These are phyloP conservation scores for Aspergillus vadensis DNA, from an alignment of 2,329 filamentous ascomycete species.

Conservation along the genomic window DNA sequence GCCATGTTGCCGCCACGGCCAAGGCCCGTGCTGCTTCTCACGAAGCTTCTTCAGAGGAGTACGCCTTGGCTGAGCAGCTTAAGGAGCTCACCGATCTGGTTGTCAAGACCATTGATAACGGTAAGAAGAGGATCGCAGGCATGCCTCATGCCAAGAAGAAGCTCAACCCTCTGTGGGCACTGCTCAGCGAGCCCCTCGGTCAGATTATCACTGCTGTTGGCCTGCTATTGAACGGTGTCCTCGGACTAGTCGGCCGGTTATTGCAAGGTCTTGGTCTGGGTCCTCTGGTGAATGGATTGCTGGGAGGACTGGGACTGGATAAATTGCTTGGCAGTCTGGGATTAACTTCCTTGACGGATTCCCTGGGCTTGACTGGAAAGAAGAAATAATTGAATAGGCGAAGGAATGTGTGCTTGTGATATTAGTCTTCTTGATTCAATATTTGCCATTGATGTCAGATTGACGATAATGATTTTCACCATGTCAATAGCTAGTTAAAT, in stretches of 20 bases:
- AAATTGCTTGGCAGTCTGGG: slow-evolving; percentile 53
- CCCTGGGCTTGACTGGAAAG: slow-evolving; percentile 50
- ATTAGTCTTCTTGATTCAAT: neutral
- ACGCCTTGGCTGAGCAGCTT: slow-evolving; percentile 77
- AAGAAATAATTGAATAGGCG: slow-evolving; percentile 39
- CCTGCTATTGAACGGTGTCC: slow-evolving; percentile 76
- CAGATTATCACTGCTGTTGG: slow-evolving; percentile 92
- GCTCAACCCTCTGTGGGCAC: slow-evolving; percentile 83
- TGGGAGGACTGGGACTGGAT: slow-evolving; percentile 70
- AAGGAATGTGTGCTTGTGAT: neutral
- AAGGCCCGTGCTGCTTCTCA: slow-evolving; percentile 76
- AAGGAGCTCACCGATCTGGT: slow-evolving; percentile 83
- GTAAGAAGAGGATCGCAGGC: slow-evolving; percentile 83
- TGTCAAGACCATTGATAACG: slow-evolving; percentile 79
- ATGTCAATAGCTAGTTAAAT: neutral
- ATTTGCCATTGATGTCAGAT: neutral
- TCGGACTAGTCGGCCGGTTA: slow-evolving; percentile 79
- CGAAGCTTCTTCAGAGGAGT: slow-evolving; percentile 80
- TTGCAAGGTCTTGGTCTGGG: slow-evolving; percentile 81
- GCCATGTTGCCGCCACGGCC: slow-evolving; percentile 78
- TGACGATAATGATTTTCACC: neutral
- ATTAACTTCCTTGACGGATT: slow-evolving; percentile 51
- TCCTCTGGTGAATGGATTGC: slow-evolving; percentile 74
- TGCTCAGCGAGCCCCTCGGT: slow-evolving; percentile 75
- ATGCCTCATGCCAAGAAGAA: slow-evolving; percentile 96